Percentiles rank a stretch among this genome's conserved stretches.
These are phyloP conservation scores for Cetradonia linearis DNA, from an alignment of 495 filamentous ascomycete genomes.

Conservation along the genomic window DNA sequence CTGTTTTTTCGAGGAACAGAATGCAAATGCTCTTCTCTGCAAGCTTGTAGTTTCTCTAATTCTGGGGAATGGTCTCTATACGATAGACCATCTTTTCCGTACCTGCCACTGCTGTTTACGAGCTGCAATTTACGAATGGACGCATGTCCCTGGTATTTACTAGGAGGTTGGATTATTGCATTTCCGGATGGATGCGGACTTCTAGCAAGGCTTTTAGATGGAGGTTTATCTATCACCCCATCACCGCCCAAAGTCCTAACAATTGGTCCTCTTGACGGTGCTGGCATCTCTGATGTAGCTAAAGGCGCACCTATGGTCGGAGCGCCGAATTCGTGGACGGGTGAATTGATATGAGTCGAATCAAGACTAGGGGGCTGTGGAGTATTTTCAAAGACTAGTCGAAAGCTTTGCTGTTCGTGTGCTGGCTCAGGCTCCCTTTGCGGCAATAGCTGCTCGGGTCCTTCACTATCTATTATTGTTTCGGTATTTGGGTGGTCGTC, in stretches of 20 bases:
- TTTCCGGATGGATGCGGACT: background rate
- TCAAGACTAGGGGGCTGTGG: background rate
- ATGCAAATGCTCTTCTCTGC: no score
- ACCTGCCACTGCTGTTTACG: background rate
- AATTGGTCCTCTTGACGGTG: background rate
- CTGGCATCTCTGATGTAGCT: background rate
- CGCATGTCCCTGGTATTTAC: background rate
- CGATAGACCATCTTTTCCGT: no score
- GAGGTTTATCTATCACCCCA: background rate
- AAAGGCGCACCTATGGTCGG: background rate
- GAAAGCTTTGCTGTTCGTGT: background rate
- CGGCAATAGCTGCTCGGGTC: background rate
- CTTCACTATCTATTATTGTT: background rate
- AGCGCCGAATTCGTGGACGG: background rate
- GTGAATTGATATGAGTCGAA: background rate
- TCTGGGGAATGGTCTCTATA: background rate
- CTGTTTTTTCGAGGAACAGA: no score
- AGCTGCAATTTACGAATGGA: background rate
- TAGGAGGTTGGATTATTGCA: background rate
- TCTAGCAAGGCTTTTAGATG: background rate
- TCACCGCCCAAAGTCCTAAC: background rate
- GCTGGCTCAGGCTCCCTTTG: conserved; percentile 1
- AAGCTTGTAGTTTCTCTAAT: background rate
- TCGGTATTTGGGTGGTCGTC: background rate
- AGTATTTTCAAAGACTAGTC: conserved; percentile 7